phyloP scores from a whole-genome alignment of 2,329 filamentous ascomycete species.

The Hypoxylon sp. region DNA sequence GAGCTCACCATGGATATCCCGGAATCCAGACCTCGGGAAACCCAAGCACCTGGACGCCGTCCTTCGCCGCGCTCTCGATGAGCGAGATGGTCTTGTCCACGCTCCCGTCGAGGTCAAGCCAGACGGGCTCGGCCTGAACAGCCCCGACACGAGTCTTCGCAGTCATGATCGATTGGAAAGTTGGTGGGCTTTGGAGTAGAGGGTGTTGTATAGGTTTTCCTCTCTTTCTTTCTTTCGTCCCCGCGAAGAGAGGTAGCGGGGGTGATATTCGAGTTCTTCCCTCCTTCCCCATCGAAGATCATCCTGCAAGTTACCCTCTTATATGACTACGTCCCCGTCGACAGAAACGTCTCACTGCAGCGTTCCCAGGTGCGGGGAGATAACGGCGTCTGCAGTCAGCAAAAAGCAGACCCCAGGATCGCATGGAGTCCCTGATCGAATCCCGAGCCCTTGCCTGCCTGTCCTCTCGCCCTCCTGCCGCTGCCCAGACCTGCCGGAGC shows the following conservation, averaged over 20 bases:
- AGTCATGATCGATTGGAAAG: conserved; percentile 27
- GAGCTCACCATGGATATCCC: conserved; percentile 58
- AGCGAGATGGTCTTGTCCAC: conserved; percentile 65
- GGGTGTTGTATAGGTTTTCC: conserved; percentile 7
- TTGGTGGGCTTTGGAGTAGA: background rate
- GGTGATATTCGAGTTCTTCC: background rate
- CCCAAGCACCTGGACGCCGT: conserved; percentile 62
- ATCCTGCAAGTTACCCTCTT: conserved; percentile 19
- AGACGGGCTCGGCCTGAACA: conserved; percentile 66
- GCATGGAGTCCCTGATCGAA: conserved; percentile 20
- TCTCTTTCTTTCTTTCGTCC: no score
- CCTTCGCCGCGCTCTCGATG: conserved; percentile 62
- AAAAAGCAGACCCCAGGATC: conserved; percentile 31
- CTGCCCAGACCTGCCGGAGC: conserved; percentile 15
- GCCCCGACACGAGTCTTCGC: conserved; percentile 53
- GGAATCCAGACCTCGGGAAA: conserved; percentile 65
- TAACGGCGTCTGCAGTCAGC: conserved; percentile 34
- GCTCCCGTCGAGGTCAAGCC: conserved; percentile 63
- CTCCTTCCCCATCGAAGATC: conserved; percentile 20
- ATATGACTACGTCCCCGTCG: conserved; percentile 11
- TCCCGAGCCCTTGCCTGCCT: conserved; percentile 23
- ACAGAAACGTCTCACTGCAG: conserved; percentile 29
- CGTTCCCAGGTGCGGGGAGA: conserved; percentile 30
- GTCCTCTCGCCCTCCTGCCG: conserved; percentile 8
- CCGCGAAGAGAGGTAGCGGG: conserved; percentile 1